Base-by-base conservation (phyloP, 1,284 basidiomycete species). In the Porogramme epimiltina region DNA sequence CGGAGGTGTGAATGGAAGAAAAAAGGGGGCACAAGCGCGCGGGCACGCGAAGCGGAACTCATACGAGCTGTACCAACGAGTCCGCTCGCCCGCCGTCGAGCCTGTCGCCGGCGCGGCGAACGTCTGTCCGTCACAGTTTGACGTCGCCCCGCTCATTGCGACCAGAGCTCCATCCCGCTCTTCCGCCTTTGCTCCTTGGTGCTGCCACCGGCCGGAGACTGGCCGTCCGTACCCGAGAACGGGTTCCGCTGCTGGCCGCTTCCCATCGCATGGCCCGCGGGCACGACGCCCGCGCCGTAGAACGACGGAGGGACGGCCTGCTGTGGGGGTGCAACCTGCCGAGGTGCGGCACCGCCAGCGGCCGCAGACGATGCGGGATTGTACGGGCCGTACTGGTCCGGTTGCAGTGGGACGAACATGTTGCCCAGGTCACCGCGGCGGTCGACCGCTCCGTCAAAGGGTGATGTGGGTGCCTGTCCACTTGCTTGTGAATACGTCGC, bases 331-430 rank as follows among this genome's bases (percentile, higher is more conserved):
- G 74, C 73, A 20, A 78, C 74, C 55, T 77, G 78, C 53, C 81
- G 71, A 16, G 60, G 54, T 42, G 70, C 58, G 5, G 62, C 52
- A 36, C 52, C 56, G 15, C 60, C 59, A 37, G 71, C 60, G 16
- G 73, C 62, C 44, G 74, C 62, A 24, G 68, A 63, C 44, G 69
- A 65, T 41, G 71, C 63, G 37, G 67, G 64, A 46, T 58, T 66
- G 62, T 88, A 89, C 31, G 77, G 66, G 58, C 80, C 78, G 65
- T 82, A 90, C 61, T 87, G 84, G 28, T 91, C 88, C 25, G 89
- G 85, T 65, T 91, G 90, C 76, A 91, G 79, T 1, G 89, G 89
- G 36, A 83, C 84, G 64, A 84, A 92, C 67, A 91, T 66, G 51
- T 78, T 78, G 42, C 80, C 81, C 42, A 88, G 82, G 47, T 89